phyloP scores from a whole-genome alignment of 2,329 filamentous ascomycete genomes.

The Sphaerulina vaccinii region DNA sequence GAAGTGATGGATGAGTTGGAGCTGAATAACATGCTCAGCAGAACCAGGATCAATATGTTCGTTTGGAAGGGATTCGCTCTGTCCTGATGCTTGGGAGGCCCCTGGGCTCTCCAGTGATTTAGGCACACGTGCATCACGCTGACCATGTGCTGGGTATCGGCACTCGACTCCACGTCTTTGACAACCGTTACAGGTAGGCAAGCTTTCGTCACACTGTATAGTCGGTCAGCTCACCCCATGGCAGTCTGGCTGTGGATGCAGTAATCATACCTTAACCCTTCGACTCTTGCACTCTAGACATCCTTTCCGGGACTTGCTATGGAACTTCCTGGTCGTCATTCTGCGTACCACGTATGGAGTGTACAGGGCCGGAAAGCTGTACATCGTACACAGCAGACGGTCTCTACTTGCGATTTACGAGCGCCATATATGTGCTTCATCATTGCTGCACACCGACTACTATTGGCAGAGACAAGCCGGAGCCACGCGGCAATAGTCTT shows the following conservation, averaged over 20 bases:
- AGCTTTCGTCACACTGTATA: not conserved
- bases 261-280: not conserved
- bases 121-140: not conserved
- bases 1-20: not conserved
- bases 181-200: not conserved
- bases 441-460: too few species aligned
- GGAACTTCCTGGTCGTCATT: not conserved
- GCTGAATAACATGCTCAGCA: not conserved
- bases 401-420: too few species aligned
- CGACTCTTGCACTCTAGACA: not conserved
- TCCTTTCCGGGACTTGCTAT: not conserved
- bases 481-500: too few species aligned
- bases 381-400: not conserved
- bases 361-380: too few species aligned
- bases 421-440: too few species aligned
- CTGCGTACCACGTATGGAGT: too few species aligned
- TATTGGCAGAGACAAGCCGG: too few species aligned
- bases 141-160: not conserved
- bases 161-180: not conserved
- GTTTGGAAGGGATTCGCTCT: not conserved
- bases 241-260: not conserved
- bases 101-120: not conserved
- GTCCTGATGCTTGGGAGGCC: not conserved
- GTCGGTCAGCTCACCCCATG: not conserved
- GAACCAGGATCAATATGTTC: too few species aligned